A percentile compares a stretch with the other conserved stretches of the same genome.
Conservation (phyloP, 2,329 filamentous ascomycete genomes). For the Stagonosporopsis chrysanthemi region DNA sequence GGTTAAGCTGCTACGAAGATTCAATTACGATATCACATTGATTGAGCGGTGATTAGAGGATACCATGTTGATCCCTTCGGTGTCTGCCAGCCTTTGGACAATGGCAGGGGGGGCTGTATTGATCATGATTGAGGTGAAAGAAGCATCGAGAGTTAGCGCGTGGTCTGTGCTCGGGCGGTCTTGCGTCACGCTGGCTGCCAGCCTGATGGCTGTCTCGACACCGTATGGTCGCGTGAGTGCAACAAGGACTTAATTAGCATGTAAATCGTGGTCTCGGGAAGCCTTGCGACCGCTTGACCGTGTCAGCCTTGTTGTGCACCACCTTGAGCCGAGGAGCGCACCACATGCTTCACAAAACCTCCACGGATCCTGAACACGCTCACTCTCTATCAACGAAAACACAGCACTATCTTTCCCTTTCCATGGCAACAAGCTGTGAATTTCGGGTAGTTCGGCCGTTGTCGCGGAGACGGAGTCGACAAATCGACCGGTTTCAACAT, state of each 20-base stretch:
- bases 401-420: background rate
- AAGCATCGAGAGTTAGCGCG: background rate
- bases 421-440: background rate
- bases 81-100: background rate
- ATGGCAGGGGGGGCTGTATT: background rate
- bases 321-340: background rate
- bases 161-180: constrained; percentile 7
- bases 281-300: background rate
- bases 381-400: background rate
- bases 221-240: constrained; percentile 2
- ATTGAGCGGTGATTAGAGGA: no score
- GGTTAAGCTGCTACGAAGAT: background rate
- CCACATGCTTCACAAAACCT: no score
- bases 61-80: no score
- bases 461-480: background rate
- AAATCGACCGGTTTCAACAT: background rate
- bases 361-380: background rate
- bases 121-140: constrained; percentile 3
- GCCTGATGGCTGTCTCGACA: constrained; percentile 3
- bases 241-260: background rate
- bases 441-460: constrained; percentile 1
- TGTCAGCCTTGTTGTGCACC: background rate
- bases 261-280: background rate
- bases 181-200: constrained; percentile 5
- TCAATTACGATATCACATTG: no score